Evolutionary conservation across 176 grass and related monocot genomes (phyloP).

Genomic region (Puccinellia tenuiflora): DNA sequence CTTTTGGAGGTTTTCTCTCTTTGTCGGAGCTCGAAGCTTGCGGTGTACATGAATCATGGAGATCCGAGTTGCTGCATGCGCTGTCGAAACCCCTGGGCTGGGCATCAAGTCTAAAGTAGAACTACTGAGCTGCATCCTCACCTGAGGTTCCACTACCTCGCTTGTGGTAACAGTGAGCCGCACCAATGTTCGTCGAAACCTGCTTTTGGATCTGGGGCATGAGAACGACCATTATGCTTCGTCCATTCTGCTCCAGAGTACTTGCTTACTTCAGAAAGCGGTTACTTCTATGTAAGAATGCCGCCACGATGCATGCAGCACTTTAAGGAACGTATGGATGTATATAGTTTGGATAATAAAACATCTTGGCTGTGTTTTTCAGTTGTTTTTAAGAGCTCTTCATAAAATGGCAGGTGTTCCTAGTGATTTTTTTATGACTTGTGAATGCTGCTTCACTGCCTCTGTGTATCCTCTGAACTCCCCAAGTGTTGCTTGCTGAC

Average conservation of each 20-base stretch:
- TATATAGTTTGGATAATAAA: constrained; percentile 38
- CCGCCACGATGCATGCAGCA: constrained; percentile 1
- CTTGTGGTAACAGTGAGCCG: background rate
- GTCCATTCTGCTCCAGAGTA: background rate
- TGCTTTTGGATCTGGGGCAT: background rate
- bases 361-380: constrained; percentile 7
- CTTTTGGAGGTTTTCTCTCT: background rate
- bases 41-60: constrained; percentile 4
- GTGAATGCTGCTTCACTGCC: background rate
- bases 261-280: background rate
- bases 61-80: background rate
- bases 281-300: background rate
- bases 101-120: background rate
- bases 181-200: background rate
- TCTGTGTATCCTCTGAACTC: background rate
- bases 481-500: background rate
- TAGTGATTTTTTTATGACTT: background rate
- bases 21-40: background rate
- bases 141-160: background rate
- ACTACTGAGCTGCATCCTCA: constrained; percentile 1
- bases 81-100: background rate
- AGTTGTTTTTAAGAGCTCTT: background rate
- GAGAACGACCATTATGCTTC: background rate
- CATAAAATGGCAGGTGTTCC: background rate
- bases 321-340: constrained; percentile 8